Percentiles rank a stretch among this genome's conserved stretches.
phyloP scores from a whole-genome alignment of 129 eudicot species.

The Logfia minima region DNA sequence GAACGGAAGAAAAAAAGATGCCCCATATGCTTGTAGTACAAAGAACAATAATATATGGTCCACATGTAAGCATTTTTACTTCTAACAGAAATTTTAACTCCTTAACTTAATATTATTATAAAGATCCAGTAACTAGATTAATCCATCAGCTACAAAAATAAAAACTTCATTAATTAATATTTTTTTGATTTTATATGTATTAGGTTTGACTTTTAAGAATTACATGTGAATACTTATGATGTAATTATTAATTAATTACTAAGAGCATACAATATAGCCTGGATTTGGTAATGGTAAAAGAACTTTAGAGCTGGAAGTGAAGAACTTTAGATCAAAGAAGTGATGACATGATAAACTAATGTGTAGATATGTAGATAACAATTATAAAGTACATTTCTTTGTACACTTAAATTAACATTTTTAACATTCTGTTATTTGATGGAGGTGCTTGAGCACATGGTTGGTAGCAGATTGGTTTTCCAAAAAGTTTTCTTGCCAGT shows the following conservation, averaged over 20 bases:
- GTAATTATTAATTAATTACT: neutral
- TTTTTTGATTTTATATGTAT: neutral
- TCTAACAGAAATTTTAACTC: neutral
- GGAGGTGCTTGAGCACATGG: slow-evolving; percentile 58
- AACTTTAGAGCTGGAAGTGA: slow-evolving; percentile 68
- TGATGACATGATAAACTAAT: slow-evolving; percentile 34
- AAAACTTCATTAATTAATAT: neutral
- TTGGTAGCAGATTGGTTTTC: slow-evolving; percentile 48
- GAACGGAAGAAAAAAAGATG: slow-evolving; percentile 7
- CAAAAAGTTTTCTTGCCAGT: slow-evolving; percentile 62
- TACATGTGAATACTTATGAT: neutral
- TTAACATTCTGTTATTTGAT: slow-evolving; percentile 11
- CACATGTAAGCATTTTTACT: slow-evolving; percentile 28
- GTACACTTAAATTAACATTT: neutral
- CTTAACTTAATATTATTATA: neutral
- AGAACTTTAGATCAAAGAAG: slow-evolving; percentile 32
- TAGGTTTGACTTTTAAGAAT: neutral
- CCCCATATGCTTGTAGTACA: slow-evolving; percentile 33
- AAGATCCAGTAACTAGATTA: neutral
- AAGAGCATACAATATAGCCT: slow-evolving; percentile 27
- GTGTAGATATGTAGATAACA: slow-evolving; percentile 16
- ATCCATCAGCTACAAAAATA: neutral
- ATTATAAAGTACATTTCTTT: slow-evolving; percentile 38
- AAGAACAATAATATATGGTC: slow-evolving; percentile 33
- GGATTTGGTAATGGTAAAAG: slow-evolving; percentile 36